Percentiles rank a stretch among this genome's conserved stretches.
These are phyloP conservation scores for Paraurostyla sp. DNA, from an alignment of 73 alveolate genomes.

Conservation along the genomic window DNA sequence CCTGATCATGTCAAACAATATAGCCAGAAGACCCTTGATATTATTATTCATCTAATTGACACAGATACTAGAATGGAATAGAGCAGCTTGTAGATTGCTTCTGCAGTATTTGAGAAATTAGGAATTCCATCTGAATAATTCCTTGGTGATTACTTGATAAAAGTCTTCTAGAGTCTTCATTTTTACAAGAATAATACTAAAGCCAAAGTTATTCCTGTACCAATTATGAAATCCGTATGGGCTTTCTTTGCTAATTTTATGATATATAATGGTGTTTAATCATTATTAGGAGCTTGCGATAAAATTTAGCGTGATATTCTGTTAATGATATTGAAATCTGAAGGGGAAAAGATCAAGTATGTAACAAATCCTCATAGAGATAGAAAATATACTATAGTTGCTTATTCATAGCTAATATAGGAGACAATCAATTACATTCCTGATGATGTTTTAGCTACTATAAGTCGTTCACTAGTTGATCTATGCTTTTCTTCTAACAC, in stretches of 20 bases:
- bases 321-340: constrained; percentile 48
- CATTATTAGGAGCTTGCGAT: constrained; percentile 1
- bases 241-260: constrained; percentile 56
- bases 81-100: background rate
- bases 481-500: background rate
- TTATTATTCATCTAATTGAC: background rate
- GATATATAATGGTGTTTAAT: constrained; percentile 2
- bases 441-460: background rate
- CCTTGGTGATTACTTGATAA: background rate
- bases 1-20: background rate
- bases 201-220: constrained; percentile 46
- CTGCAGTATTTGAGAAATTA: constrained; percentile 55
- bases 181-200: constrained; percentile 58
- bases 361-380: constrained; percentile 51
- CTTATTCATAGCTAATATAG: constrained; percentile 14
- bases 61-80: constrained; percentile 46
- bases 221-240: constrained; percentile 32
- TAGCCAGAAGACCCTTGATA: background rate
- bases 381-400: constrained; percentile 47
- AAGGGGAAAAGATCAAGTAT: constrained; percentile 55
- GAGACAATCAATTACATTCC: background rate
- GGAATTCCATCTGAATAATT: background rate
- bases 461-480: background rate
- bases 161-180: constrained; percentile 30
- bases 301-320: constrained; percentile 20